These are phyloP conservation scores for Urostyla sp. DNA, from an alignment of 73 alveolate species.

Conservation along the genomic window DNA sequence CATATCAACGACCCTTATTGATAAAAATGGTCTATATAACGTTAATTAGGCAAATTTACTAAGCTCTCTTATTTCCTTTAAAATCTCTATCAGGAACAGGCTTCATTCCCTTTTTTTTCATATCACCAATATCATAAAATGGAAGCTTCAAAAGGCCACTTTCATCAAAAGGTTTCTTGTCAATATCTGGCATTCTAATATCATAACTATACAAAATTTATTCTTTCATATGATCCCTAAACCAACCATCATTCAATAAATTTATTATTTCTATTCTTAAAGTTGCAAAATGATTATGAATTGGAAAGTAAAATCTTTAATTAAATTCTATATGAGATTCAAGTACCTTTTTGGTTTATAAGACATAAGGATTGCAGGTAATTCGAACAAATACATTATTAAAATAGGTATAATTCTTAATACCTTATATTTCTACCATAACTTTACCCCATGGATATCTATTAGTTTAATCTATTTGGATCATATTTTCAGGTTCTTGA, in stretches of 20 bases:
- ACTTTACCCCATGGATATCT: constrained; percentile 65
- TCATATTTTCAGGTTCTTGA: constrained; percentile 50
- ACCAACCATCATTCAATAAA: constrained; percentile 66
- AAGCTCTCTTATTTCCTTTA: constrained; percentile 29
- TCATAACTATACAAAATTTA: constrained; percentile 20
- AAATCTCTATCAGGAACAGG: neutral
- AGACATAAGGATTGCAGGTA: constrained; percentile 26
- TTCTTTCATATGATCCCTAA: constrained; percentile 60
- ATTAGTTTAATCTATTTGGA: constrained; percentile 53
- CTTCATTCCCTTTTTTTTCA: constrained; percentile 27
- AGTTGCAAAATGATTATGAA: constrained; percentile 64
- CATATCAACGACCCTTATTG: constrained; percentile 37
- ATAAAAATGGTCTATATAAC: constrained; percentile 32
- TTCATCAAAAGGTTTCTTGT: constrained; percentile 55
- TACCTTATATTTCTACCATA: neutral
- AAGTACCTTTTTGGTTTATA: constrained; percentile 36
- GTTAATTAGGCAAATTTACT: neutral
- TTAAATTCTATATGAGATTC: constrained; percentile 22
- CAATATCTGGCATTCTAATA: constrained; percentile 48
- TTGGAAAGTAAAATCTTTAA: constrained; percentile 63
- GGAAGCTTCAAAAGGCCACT: constrained; percentile 40
- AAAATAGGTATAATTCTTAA: constrained; percentile 25
- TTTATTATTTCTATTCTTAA: constrained; percentile 50
- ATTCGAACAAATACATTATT: constrained; percentile 46
- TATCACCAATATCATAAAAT: constrained; percentile 12